Percentiles rank a stretch among this genome's conserved stretches.
phyloP scores from a whole-genome alignment of 768 basidiomycete species.

The Leccinum subgranulosum region DNA sequence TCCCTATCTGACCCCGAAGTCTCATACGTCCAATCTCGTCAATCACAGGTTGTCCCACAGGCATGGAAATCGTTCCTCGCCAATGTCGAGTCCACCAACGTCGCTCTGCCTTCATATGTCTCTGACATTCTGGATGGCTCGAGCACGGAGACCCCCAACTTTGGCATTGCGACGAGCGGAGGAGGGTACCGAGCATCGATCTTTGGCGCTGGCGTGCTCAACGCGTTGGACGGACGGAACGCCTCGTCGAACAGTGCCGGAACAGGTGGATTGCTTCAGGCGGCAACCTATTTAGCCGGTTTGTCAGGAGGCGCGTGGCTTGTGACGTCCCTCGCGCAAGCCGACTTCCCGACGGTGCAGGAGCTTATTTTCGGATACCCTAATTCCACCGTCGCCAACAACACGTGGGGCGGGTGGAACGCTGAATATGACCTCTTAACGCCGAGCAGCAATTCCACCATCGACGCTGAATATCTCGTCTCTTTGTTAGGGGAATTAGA shows the following conservation, averaged over 20 bases:
- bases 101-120: conserved; percentile 34
- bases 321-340: conserved; percentile 38
- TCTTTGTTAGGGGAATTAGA: conserved; percentile 24
- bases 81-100: conserved; percentile 32
- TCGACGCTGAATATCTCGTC: conserved; percentile 14
- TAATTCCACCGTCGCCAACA: conserved; percentile 10
- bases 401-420: conserved; percentile 35
- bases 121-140: conserved; percentile 27
- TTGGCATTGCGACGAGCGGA: conserved; percentile 53
- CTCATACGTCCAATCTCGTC: conserved; percentile 35
- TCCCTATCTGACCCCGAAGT: conserved; percentile 35
- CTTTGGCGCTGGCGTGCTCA: conserved; percentile 49
- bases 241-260: conserved; percentile 38
- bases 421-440: conserved; percentile 16
- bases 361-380: conserved; percentile 36
- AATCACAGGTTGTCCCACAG: conserved; percentile 33
- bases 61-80: conserved; percentile 41
- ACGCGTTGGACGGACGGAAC: conserved; percentile 50
- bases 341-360: conserved; percentile 39
- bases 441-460: conserved; percentile 19
- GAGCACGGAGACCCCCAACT: conserved; percentile 28
- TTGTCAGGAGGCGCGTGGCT: conserved; percentile 46
- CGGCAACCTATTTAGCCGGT: conserved; percentile 50
- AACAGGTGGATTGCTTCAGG: conserved; percentile 50
- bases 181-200: conserved; percentile 57